These are phyloP conservation scores for Phytophthora vignae DNA, from an alignment of 352 stramenopile species.

Conservation along the genomic window DNA sequence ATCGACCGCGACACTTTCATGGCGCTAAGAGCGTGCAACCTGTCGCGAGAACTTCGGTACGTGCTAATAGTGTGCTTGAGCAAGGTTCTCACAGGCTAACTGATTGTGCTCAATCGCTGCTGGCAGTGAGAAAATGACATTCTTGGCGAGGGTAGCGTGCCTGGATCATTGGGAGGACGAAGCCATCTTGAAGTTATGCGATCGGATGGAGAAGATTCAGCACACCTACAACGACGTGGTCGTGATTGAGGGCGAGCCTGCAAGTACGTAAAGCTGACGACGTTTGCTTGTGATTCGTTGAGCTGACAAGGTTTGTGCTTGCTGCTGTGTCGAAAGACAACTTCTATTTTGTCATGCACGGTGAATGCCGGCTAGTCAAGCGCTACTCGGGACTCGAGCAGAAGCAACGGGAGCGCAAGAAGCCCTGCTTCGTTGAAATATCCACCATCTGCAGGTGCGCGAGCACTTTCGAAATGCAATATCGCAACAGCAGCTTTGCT, in stretches of 20 bases:
- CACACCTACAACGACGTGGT: slow-evolving; percentile 76
- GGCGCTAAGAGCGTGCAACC: slow-evolving; percentile 61
- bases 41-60: slow-evolving; percentile 64
- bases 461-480: not conserved
- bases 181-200: slow-evolving; percentile 59
- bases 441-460: slow-evolving; percentile 56
- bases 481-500: slow-evolving; percentile 1
- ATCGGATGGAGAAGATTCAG: slow-evolving; percentile 68
- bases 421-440: slow-evolving; percentile 63
- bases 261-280: slow-evolving; percentile 44
- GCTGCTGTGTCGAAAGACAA: slow-evolving; percentile 35
- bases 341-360: slow-evolving; percentile 75
- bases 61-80: not conserved
- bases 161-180: slow-evolving; percentile 78
- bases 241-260: slow-evolving; percentile 57
- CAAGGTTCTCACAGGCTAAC: not conserved
- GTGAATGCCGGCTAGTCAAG: slow-evolving; percentile 72
- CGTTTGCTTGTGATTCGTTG: not conserved
- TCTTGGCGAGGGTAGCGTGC: slow-evolving; percentile 50
- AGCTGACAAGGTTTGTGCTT: not conserved
- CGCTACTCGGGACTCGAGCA: slow-evolving; percentile 42
- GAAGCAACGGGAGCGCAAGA: slow-evolving; percentile 17
- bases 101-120: not conserved
- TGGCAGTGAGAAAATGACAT: slow-evolving; percentile 69
- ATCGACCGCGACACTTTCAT: slow-evolving; percentile 75